Conservation (phyloP, 1,139 yeast genomes). For the Kodamaea sp. region DNA sequence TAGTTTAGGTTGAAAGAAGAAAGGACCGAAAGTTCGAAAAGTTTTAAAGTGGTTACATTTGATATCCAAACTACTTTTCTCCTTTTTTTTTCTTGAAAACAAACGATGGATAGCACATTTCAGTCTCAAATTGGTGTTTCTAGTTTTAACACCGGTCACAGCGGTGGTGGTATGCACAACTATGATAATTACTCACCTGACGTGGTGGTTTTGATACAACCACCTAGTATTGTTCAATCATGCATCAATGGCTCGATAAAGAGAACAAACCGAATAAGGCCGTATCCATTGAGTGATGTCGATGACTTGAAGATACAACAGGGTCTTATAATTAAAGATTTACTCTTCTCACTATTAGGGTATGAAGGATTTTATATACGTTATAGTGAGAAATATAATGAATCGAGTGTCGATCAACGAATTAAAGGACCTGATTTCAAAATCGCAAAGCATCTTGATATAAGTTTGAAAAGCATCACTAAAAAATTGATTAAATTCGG, state of each 20-base stretch:
- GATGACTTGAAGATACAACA: conserved; percentile 58
- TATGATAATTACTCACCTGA: conserved; percentile 10
- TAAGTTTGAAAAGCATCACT: conserved; percentile 71
- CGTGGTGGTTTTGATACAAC: conserved; percentile 14
- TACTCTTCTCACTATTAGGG: conserved; percentile 67
- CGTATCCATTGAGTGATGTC: conserved; percentile 43
- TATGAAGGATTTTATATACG: conserved; percentile 77
- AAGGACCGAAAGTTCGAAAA: too few species aligned
- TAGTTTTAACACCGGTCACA: conserved; percentile 1
- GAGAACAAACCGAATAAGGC: conserved; percentile 29
- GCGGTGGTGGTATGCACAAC: conserved; percentile 1
- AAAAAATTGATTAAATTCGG: conserved; percentile 61
- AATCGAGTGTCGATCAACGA: conserved; percentile 28
- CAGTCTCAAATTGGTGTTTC: conserved; percentile 7
- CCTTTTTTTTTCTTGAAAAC: conserved; percentile 2
- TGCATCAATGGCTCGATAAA: conserved; percentile 14
- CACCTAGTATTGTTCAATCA: conserved; percentile 20
- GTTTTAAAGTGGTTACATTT: too few species aligned
- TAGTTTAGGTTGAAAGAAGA: too few species aligned
- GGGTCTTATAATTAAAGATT: conserved; percentile 65
- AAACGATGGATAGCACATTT: conserved; percentile 7
- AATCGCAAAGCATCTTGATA: conserved; percentile 68
- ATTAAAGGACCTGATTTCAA: conserved; percentile 72
- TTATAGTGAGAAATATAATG: conserved; percentile 60
- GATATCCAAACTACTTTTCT: background rate